Conservation (phyloP, 352 stramenopile species). For the Phytophthora hybrid region DNA sequence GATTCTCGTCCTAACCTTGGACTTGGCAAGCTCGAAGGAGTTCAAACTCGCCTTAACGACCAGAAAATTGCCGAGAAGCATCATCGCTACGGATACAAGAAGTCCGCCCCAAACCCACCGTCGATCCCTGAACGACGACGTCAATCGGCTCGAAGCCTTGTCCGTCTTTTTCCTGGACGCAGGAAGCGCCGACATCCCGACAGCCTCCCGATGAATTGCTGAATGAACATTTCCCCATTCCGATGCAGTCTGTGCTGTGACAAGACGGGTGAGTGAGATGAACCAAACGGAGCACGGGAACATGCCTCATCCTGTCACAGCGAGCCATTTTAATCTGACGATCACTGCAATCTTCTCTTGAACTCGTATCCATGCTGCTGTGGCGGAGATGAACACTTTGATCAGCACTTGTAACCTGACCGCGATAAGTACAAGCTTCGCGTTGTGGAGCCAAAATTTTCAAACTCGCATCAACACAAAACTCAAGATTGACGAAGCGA, state of each 20-base stretch:
- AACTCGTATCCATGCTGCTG: too few species aligned
- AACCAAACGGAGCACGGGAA: not conserved
- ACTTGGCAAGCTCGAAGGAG: constrained; percentile 4
- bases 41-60: not conserved
- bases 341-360: not conserved
- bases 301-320: constrained; percentile 5
- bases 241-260: constrained; percentile 2
- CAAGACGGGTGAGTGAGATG: constrained; percentile 3
- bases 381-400: not conserved
- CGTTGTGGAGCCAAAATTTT: not conserved
- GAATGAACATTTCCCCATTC: not conserved
- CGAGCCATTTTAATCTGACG: constrained; percentile 6
- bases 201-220: not conserved
- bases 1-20: not conserved
- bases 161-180: not conserved
- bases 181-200: not conserved
- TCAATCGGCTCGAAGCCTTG: not conserved
- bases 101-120: not conserved
- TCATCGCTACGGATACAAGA: not conserved
- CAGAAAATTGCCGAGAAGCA: constrained; percentile 6
- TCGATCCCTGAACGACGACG: not conserved
- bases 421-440: not conserved
- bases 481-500: not conserved
- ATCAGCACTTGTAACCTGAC: not conserved
- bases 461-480: not conserved